These are phyloP conservation scores for Microstegium vimineum DNA, from an alignment of 176 grass and related monocot genomes.

Conservation along the genomic window DNA sequence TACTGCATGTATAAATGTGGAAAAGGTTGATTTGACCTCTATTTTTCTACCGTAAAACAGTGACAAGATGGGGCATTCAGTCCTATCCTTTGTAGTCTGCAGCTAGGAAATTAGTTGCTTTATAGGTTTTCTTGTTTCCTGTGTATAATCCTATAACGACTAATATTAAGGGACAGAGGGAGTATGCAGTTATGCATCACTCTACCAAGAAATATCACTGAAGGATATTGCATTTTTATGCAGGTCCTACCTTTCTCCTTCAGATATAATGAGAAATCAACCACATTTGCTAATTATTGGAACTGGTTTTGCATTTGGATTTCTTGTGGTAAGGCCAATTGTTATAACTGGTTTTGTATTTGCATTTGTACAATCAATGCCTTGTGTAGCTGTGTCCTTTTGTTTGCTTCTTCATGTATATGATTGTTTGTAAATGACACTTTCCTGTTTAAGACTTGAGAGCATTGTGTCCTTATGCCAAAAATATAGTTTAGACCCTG, in stretches of 20 bases:
- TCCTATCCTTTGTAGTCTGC: too few species aligned
- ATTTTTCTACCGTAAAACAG: too few species aligned
- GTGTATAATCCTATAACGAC: too few species aligned
- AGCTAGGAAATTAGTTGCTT: too few species aligned
- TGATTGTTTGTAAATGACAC: neutral
- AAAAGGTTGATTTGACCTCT: too few species aligned
- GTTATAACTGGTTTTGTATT: constrained; percentile 74
- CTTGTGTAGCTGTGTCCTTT: neutral
- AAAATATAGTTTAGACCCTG: neutral
- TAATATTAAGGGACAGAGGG: too few species aligned
- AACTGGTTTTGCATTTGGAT: constrained; percentile 97
- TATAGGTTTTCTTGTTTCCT: too few species aligned
- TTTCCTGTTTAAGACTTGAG: neutral
- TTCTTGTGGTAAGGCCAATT: constrained; percentile 80
- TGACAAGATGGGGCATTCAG: too few species aligned
- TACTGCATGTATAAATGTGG: too few species aligned
- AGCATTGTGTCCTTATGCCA: neutral
- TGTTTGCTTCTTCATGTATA: constrained; percentile 2
- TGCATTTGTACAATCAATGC: neutral
- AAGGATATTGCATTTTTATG: constrained; percentile 24
- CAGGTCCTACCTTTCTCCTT: constrained; percentile 87
- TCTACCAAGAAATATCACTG: constrained; percentile 1
- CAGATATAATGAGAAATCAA: constrained; percentile 84
- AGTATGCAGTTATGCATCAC: neutral
- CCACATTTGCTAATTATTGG: constrained; percentile 87